phyloP scores from a whole-genome alignment of 139 green algal genomes.

The Deuterostichococcus epilithicus region DNA sequence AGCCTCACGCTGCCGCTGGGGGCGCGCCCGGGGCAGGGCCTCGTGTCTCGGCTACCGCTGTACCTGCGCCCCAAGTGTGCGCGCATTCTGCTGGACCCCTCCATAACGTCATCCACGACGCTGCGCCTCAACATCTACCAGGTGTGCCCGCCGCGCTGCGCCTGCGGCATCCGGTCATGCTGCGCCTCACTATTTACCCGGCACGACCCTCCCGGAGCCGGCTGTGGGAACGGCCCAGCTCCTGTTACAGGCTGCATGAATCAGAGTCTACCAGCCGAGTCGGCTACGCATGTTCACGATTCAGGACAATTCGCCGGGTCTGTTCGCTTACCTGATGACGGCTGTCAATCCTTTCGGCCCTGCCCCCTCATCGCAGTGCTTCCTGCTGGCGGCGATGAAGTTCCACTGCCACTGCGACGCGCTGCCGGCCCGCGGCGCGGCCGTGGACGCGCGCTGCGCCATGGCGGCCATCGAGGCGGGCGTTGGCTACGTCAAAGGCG shows the following conservation, averaged over 20 bases:
- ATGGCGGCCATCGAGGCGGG: neutral
- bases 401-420: conserved; percentile 64
- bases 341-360: no score
- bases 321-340: no score
- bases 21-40: conserved; percentile 21
- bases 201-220: no score
- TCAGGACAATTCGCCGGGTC: no score
- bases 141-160: no score
- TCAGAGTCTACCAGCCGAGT: no score
- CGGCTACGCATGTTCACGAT: no score
- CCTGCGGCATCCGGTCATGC: no score
- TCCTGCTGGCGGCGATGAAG: conserved; percentile 80
- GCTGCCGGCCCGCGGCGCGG: conserved; percentile 17
- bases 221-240: no score
- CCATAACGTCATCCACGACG: conserved; percentile 68
- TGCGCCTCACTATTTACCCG: no score
- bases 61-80: conserved; percentile 88
- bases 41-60: conserved; percentile 57
- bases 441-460: conserved; percentile 3
- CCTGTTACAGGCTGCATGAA: no score
- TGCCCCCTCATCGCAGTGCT: conserved; percentile 42
- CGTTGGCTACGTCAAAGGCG: conserved; percentile 11
- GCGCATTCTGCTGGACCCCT: conserved; percentile 76
- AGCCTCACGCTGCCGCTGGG: conserved; percentile 60
- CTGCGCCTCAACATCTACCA: conserved; percentile 85